Conservation (phyloP, 257 asterid species). For the Petunia secreta region DNA sequence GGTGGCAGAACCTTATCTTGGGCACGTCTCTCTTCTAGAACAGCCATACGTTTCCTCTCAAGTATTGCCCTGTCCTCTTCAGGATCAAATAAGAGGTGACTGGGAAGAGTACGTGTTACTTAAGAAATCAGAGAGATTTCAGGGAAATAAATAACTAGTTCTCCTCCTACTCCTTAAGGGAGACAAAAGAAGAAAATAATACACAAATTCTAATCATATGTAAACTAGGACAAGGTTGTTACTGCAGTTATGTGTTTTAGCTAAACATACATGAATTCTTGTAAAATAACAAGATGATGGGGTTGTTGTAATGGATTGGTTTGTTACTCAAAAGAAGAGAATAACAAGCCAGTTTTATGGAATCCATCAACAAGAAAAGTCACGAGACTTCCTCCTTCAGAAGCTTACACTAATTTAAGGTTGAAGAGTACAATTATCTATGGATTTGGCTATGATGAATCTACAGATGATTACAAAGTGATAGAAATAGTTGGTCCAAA, state of each 20-base stretch:
- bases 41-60: constrained; percentile 84
- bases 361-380: background rate
- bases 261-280: no score
- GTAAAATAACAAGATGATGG: no score
- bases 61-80: constrained; percentile 83
- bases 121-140: no score
- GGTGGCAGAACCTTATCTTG: constrained; percentile 76
- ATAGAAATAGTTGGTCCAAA: background rate
- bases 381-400: background rate
- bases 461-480: background rate
- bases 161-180: no score
- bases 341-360: background rate
- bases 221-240: no score
- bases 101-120: no score
- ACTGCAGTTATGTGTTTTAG: no score
- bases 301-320: background rate
- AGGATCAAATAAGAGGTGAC: no score
- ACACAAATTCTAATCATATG: no score
- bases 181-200: no score
- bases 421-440: background rate
- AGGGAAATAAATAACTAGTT: no score
- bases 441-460: background rate
- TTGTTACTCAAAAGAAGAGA: background rate
- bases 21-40: constrained; percentile 73
- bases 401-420: background rate